A percentile compares a stretch with the other conserved stretches of the same genome.
Conservation (phyloP, 75 land plant species). For the Isoetes taiwanensis region DNA sequence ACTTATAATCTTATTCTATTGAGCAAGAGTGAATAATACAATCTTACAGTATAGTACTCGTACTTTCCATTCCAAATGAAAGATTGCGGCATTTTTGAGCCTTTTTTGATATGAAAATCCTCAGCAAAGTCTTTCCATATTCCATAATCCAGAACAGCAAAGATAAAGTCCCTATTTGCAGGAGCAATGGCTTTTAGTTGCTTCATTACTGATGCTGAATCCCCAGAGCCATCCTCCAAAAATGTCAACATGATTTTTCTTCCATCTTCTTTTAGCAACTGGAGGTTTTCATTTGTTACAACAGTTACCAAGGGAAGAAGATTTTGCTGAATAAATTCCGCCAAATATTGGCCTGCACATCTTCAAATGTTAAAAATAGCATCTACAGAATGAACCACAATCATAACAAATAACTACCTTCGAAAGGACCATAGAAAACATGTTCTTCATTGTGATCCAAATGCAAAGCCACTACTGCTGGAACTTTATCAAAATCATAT, state of each 20-base stretch:
- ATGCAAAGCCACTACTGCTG: conserved; percentile 55
- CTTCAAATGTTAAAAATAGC: background rate
- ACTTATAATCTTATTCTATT: background rate
- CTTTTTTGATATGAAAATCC: conserved; percentile 30
- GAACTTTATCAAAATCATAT: conserved; percentile 66
- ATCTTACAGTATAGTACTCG: conserved; percentile 41
- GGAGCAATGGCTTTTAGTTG: conserved; percentile 66
- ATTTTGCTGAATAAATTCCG: conserved; percentile 53
- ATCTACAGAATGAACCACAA: background rate
- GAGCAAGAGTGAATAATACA: background rate
- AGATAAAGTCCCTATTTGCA: conserved; percentile 64
- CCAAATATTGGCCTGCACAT: conserved; percentile 44
- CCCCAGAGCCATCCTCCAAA: conserved; percentile 42
- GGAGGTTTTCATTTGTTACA: conserved; percentile 43
- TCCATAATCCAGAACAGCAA: conserved; percentile 46
- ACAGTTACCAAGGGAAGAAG: conserved; percentile 47
- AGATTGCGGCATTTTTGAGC: conserved; percentile 45
- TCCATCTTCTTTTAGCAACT: conserved; percentile 47
- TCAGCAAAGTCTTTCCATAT: conserved; percentile 53
- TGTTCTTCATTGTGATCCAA: conserved; percentile 39
- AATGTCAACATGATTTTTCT: conserved; percentile 55
- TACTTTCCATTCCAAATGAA: conserved; percentile 66
- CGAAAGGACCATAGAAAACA: conserved; percentile 80
- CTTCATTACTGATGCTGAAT: conserved; percentile 42
- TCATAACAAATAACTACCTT: conserved; percentile 52